phyloP scores from a whole-genome alignment of 2,329 filamentous ascomycete genomes.

The Calycina herbarum region DNA sequence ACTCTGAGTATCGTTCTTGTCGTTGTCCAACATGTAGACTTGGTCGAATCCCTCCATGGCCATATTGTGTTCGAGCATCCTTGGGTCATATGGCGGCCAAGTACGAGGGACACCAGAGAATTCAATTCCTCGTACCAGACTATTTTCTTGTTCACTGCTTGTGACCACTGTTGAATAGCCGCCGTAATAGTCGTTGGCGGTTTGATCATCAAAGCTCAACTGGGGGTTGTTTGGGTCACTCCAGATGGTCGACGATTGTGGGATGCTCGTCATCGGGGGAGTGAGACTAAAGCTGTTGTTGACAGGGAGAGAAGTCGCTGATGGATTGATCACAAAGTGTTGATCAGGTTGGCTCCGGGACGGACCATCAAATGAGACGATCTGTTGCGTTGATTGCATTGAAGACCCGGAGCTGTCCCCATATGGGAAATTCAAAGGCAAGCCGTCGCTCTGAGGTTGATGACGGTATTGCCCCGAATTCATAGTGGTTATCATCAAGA shows the following conservation, averaged over 20 bases:
- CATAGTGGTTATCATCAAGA: conserved; percentile 30
- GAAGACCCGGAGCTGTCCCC: conserved; percentile 21
- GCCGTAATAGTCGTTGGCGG: conserved; percentile 25
- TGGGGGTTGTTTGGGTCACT: conserved; percentile 19
- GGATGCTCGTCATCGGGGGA: conserved; percentile 22
- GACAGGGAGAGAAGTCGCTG: conserved; percentile 21
- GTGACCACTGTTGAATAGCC: conserved; percentile 23
- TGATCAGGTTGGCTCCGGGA: conserved; percentile 28
- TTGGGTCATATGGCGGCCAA: conserved; percentile 22
- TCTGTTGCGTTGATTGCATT: conserved; percentile 25
- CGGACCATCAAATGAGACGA: conserved; percentile 32
- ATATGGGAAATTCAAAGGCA: conserved; percentile 29
- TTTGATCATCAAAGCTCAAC: conserved; percentile 23
- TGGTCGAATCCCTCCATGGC: conserved; percentile 21
- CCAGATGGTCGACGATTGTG: conserved; percentile 27
- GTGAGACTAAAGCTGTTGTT: conserved; percentile 23
- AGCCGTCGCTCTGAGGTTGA: conserved; percentile 25
- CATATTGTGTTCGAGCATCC: conserved; percentile 21
- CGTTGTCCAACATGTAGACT: conserved; percentile 22
- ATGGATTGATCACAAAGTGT: conserved; percentile 26
- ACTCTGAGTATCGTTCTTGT: conserved; percentile 13
- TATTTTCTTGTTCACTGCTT: conserved; percentile 19
- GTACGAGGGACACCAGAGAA: conserved; percentile 26
- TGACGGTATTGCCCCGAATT: conserved; percentile 30
- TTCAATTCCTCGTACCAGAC: conserved; percentile 14